Conservation (phyloP, 805 yeast species). For the Saccharomyces cerevisiae region DNA sequence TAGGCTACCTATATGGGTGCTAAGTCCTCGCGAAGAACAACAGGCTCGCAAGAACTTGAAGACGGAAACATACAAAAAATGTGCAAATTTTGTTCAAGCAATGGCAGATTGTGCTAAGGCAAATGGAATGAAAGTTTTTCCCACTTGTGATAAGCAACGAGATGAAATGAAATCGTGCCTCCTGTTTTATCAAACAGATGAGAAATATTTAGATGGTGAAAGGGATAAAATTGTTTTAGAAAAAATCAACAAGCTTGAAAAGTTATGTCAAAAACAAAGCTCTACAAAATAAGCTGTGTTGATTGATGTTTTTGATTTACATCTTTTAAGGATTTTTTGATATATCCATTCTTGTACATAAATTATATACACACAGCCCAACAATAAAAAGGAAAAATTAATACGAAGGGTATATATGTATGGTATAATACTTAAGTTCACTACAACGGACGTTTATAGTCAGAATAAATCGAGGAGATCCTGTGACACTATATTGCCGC, state of each 20-base stretch:
- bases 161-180: constrained; percentile 59
- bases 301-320: neutral
- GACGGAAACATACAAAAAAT: constrained; percentile 51
- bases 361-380: constrained; percentile 1
- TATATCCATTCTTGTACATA: neutral
- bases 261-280: constrained; percentile 7
- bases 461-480: constrained; percentile 27
- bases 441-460: neutral
- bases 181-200: constrained; percentile 45
- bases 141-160: constrained; percentile 53
- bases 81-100: constrained; percentile 62
- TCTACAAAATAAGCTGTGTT: neutral
- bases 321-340: neutral
- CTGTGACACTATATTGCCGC: constrained; percentile 16
- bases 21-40: constrained; percentile 70
- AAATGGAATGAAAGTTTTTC: constrained; percentile 58
- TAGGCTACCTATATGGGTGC: constrained; percentile 62
- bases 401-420: neutral
- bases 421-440: neutral
- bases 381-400: neutral
- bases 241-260: constrained; percentile 39
- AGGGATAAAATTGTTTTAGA: constrained; percentile 55
- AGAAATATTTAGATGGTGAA: constrained; percentile 57
- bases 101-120: constrained; percentile 57
- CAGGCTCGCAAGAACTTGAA: constrained; percentile 65